Base-by-base conservation (phyloP, 129 eudicot genomes). In the Silybum marianum region DNA sequence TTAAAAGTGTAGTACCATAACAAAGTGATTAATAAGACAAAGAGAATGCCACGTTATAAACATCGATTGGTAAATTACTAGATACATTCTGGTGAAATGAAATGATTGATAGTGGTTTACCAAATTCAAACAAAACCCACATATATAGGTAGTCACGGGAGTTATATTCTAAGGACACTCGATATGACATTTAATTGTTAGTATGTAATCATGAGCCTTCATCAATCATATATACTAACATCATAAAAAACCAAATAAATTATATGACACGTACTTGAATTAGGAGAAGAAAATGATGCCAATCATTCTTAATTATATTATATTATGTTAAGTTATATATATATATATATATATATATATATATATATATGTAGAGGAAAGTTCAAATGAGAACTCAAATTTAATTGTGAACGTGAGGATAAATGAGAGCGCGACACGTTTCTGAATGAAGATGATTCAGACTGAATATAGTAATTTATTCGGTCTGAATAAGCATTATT, bases 21-120 rank as follows among this genome's bases (percentile, higher is more conserved):
- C 6, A 58, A 58, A 58, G 66, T 58, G 23, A 58, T 18, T 18
- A 18, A 58, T 58, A 58, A 19, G 66, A 58, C 66, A 58, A 58
- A 58, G 66, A 58, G 66, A 58, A 58, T 58, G 66, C 66, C 66
- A 58, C 66, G 66, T n/a, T n/a, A 58, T 58, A 58, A 58, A 58
- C 2, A 58, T 58, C 3, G 2, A 1, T 58, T 6, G 19, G 9
- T 18, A 58, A 18, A 58, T 38, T 38, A 38, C 6, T 32, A 32
- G 36, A 32, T 32, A 54, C 63, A 18, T 18, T 54, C 1, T 48
- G 19, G 62, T 48, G 62, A 48, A 48, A 48, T 48, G 16, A 48
- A 3, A 54, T 32, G 36, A 32, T 32, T 32, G 36, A 4, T 32
- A 3, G 9, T 9, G 1, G 11, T 1, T 39, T 6, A 7, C 9